phyloP scores from a whole-genome alignment of 2,329 filamentous ascomycete species.

The Penicillium crustosum region DNA sequence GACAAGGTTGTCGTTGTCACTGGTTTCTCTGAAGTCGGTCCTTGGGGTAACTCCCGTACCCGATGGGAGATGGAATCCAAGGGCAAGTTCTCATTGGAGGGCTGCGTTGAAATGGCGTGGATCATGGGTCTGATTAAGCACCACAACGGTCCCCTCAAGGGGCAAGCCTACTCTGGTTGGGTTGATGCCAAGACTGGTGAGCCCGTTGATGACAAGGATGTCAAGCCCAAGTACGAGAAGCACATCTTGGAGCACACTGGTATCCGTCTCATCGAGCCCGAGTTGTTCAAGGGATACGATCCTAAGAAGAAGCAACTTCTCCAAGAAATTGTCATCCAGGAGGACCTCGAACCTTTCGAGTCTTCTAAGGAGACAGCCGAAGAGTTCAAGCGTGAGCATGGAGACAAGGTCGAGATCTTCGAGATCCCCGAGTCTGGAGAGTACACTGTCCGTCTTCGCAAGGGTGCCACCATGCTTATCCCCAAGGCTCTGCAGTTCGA shows the following conservation, averaged over 20 bases:
- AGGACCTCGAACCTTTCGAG: constrained; percentile 96
- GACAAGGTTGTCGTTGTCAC: constrained; percentile 98
- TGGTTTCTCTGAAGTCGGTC: constrained; percentile 78
- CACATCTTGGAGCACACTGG: constrained; percentile 93
- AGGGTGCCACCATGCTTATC: constrained; percentile 91
- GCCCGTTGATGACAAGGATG: constrained; percentile 95
- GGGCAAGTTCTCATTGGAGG: constrained; percentile 94
- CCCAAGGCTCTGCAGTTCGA: constrained; percentile 97
- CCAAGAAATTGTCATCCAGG: constrained; percentile 95
- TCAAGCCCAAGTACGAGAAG: constrained; percentile 97
- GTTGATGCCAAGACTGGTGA: constrained; percentile 93
- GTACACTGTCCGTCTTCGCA: constrained; percentile 90
- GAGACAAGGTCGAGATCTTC: constrained; percentile 96
- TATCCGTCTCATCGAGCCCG: constrained; percentile 95
- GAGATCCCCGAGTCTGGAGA: constrained; percentile 92
- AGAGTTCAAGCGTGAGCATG: constrained; percentile 95
- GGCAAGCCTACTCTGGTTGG: constrained; percentile 93
- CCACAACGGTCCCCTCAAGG: constrained; percentile 93
- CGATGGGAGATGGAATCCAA: constrained; percentile 99
- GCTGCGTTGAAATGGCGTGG: constrained; percentile 99
- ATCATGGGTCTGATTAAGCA: constrained; percentile 99
- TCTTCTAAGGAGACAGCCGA: constrained; percentile 94
- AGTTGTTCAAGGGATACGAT: constrained; percentile 95
- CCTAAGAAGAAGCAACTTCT: constrained; percentile 98
- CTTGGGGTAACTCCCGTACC: constrained; percentile 97